phyloP scores from a whole-genome alignment of 306 rosid genomes.

The Luffa aegyptiaca region DNA sequence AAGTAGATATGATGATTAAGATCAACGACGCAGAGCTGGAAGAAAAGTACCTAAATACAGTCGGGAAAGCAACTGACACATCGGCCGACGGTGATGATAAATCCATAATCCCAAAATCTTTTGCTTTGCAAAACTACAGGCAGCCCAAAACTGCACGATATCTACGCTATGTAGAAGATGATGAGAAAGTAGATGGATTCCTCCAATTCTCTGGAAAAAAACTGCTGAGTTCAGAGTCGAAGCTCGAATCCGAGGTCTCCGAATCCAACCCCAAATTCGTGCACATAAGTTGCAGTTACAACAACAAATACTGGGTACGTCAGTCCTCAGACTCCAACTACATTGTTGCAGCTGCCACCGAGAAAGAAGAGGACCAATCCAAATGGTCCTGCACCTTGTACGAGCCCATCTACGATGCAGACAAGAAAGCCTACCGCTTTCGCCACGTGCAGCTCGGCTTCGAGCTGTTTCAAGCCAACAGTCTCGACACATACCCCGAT shows the following conservation, averaged over 20 bases:
- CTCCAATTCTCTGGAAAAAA: background rate
- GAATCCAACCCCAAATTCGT: background rate
- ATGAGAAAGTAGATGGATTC: background rate
- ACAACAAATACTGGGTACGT: background rate
- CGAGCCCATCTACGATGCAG: background rate
- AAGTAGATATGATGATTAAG: too few relatives aligned
- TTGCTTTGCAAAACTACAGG: background rate
- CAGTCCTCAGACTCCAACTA: background rate
- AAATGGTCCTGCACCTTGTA: background rate
- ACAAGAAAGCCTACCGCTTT: background rate
- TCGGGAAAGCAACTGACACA: background rate
- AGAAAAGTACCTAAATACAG: background rate
- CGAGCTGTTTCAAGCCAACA: background rate
- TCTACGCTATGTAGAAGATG: background rate
- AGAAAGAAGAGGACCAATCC: background rate
- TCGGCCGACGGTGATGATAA: background rate
- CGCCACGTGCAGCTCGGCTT: background rate
- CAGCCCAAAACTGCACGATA: background rate
- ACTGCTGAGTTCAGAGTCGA: background rate
- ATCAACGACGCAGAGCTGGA: too few relatives aligned
- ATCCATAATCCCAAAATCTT: background rate
- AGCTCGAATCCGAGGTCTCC: conserved; percentile 2
- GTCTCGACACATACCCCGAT: background rate
- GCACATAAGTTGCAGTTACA: background rate
- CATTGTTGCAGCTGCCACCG: background rate